Conservation (phyloP, 345 rosid species). For the Populus tremula region DNA sequence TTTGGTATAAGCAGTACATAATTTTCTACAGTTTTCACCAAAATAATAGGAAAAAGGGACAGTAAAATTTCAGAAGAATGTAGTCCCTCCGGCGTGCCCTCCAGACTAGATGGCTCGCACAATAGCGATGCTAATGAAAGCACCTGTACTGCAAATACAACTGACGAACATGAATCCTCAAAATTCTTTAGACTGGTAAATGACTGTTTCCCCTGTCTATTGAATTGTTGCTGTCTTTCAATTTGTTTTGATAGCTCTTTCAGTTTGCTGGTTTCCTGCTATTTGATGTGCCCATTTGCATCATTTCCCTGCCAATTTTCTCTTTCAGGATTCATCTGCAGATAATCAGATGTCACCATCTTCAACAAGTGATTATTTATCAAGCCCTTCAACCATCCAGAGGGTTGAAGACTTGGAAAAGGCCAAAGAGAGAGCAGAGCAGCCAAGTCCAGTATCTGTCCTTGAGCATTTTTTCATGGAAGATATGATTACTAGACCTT, state of each 20-base stretch:
- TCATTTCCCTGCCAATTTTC: background rate
- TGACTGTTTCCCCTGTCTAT: background rate
- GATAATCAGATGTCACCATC: slow-evolving; percentile 23
- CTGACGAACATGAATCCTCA: slow-evolving; percentile 22
- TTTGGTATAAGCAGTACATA: slow-evolving; percentile 12
- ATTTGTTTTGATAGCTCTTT: background rate
- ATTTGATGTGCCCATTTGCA: background rate
- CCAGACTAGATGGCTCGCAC: slow-evolving; percentile 16
- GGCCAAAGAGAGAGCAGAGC: slow-evolving; percentile 35
- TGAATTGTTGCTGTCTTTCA: background rate
- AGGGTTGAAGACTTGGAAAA: slow-evolving; percentile 23
- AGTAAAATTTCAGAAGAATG: slow-evolving; percentile 4
- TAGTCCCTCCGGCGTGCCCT: slow-evolving; percentile 12
- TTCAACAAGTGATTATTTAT: slow-evolving; percentile 18
- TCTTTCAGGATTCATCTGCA: slow-evolving; percentile 39
- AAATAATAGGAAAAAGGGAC: slow-evolving; percentile 9
- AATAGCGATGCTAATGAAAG: slow-evolving; percentile 16
- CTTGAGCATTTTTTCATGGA: slow-evolving; percentile 44
- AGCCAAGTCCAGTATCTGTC: slow-evolving; percentile 65
- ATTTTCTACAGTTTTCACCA: slow-evolving; percentile 22
- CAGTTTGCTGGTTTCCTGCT: background rate
- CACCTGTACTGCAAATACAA: slow-evolving; percentile 16
- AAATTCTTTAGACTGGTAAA: slow-evolving; percentile 36
- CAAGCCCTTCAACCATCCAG: slow-evolving; percentile 29
- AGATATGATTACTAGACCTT: slow-evolving; percentile 30